phyloP scores from a whole-genome alignment of 1,284 basidiomycete genomes.

The Moesziomyces sp. region DNA sequence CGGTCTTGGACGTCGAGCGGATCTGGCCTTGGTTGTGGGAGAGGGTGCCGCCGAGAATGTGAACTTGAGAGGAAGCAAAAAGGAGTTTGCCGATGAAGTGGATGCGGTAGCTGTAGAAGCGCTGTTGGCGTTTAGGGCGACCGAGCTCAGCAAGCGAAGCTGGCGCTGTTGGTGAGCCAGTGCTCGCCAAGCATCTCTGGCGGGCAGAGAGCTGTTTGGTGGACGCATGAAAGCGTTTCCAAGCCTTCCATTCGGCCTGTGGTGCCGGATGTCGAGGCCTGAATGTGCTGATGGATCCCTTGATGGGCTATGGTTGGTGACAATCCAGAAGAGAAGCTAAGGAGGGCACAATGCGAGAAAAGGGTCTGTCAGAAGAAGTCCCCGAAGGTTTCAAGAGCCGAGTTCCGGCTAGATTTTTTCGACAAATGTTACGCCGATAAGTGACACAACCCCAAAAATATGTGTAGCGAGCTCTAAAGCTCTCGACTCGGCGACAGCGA shows the following conservation, averaged over 20 bases:
- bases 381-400: slow-evolving; percentile 9
- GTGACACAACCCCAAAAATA: too few relatives aligned
- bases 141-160: slow-evolving; percentile 26
- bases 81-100: slow-evolving; percentile 5
- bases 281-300: too few relatives aligned
- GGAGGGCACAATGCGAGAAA: background rate
- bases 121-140: slow-evolving; percentile 14
- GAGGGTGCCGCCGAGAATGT: background rate
- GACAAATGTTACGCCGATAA: background rate
- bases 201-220: slow-evolving; percentile 17
- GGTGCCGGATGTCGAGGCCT: background rate
- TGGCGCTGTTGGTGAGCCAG: slow-evolving; percentile 12
- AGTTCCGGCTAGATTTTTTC: slow-evolving; percentile 11
- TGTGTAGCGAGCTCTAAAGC: too few relatives aligned
- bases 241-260: background rate
- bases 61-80: slow-evolving; percentile 5
- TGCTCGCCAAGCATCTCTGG: slow-evolving; percentile 24
- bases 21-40: slow-evolving; percentile 4
- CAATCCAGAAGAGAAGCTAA: too few relatives aligned
- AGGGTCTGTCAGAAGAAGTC: slow-evolving; percentile 20
- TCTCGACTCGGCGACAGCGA: too few relatives aligned
- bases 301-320: background rate
- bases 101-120: slow-evolving; percentile 9
- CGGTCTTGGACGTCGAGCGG: slow-evolving; percentile 2
- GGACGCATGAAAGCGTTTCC: slow-evolving; percentile 16